A percentile compares a stretch with the other conserved stretches of the same genome.
Evolutionary conservation across 257 asterid genomes (phyloP).

Genomic region (Verbena officinalis): DNA sequence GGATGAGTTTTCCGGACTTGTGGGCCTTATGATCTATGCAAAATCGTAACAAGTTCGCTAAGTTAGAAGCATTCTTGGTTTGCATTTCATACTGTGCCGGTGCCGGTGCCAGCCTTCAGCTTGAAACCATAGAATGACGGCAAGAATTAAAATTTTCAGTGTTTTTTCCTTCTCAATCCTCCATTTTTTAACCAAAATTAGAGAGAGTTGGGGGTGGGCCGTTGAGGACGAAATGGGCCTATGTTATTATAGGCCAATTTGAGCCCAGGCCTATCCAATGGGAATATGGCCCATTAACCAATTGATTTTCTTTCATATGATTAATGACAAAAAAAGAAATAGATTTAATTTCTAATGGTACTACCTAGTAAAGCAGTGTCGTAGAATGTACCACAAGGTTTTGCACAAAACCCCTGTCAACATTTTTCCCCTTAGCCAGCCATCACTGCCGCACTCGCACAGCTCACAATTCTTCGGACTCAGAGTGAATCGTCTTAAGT

Average conservation of each 20-base stretch:
- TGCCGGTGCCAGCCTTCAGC: neutral
- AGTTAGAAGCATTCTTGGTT: constrained; percentile 34
- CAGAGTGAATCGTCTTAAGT: constrained; percentile 21
- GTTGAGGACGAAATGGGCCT: too few relatives aligned
- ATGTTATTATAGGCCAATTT: too few relatives aligned
- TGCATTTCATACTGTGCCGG: constrained; percentile 48
- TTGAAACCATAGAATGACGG: too few relatives aligned
- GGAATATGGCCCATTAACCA: too few relatives aligned
- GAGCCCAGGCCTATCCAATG: too few relatives aligned
- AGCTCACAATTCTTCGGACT: constrained; percentile 10
- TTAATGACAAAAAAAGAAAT: too few relatives aligned
- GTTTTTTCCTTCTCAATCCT: too few relatives aligned
- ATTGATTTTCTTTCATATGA: too few relatives aligned
- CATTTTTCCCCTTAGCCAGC: constrained; percentile 3
- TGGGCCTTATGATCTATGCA: constrained; percentile 50
- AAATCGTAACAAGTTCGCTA: constrained; percentile 49
- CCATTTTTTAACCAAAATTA: too few relatives aligned
- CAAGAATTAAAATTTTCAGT: too few relatives aligned
- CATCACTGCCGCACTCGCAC: constrained; percentile 16
- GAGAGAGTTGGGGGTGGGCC: too few relatives aligned
- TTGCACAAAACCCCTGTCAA: constrained; percentile 31
- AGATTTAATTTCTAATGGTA: constrained; percentile 13
- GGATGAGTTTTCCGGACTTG: constrained; percentile 55
- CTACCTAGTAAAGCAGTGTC: constrained; percentile 11
- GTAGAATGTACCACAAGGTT: constrained; percentile 34